Conservation (phyloP, 192 early-diverging fungal genomes). For the Coemansia nantahalensis region DNA sequence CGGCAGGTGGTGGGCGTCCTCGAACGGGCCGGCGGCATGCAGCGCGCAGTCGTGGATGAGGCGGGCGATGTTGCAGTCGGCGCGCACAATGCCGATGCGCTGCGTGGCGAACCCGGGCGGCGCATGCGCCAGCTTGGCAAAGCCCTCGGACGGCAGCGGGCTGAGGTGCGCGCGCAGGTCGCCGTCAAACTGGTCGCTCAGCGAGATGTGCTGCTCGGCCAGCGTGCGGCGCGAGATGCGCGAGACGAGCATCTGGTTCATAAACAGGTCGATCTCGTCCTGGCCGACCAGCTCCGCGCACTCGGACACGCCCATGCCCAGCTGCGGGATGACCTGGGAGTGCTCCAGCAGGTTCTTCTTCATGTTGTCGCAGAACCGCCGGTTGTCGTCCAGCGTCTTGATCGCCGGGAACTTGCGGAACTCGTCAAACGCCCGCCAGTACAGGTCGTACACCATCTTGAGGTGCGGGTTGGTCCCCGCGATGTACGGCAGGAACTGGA, state of each 20-base stretch:
- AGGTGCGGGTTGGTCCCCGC: slow-evolving; percentile 93
- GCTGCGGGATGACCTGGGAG: slow-evolving; percentile 80
- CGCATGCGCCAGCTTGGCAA: slow-evolving; percentile 43
- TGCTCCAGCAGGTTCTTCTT: slow-evolving; percentile 74
- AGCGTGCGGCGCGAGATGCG: slow-evolving; percentile 88
- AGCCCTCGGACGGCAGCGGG: slow-evolving; percentile 18
- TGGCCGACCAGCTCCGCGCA: slow-evolving; percentile 66
- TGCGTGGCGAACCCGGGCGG: slow-evolving; percentile 56
- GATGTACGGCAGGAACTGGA: slow-evolving; percentile 91
- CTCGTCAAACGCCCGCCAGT: slow-evolving; percentile 91
- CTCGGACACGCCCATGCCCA: slow-evolving; percentile 85
- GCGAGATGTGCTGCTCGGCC: slow-evolving; percentile 88
- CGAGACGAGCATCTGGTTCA: slow-evolving; percentile 85
- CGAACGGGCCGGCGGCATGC: slow-evolving; percentile 44
- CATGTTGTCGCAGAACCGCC: slow-evolving; percentile 73
- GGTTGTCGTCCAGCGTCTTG: slow-evolving; percentile 78
- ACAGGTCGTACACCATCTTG: slow-evolving; percentile 78
- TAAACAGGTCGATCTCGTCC: slow-evolving; percentile 74
- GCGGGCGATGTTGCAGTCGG: slow-evolving; percentile 46
- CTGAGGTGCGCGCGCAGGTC: slow-evolving; percentile 37
- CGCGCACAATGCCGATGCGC: slow-evolving; percentile 49
- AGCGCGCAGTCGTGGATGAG: slow-evolving; percentile 53
- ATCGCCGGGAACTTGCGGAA: slow-evolving; percentile 71
- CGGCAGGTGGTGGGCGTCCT: slow-evolving; percentile 38
- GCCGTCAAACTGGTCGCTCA: slow-evolving; percentile 63